Evolutionary conservation across 345 rosid genomes (phyloP).

Genomic region (Limnanthes douglasii): DNA sequence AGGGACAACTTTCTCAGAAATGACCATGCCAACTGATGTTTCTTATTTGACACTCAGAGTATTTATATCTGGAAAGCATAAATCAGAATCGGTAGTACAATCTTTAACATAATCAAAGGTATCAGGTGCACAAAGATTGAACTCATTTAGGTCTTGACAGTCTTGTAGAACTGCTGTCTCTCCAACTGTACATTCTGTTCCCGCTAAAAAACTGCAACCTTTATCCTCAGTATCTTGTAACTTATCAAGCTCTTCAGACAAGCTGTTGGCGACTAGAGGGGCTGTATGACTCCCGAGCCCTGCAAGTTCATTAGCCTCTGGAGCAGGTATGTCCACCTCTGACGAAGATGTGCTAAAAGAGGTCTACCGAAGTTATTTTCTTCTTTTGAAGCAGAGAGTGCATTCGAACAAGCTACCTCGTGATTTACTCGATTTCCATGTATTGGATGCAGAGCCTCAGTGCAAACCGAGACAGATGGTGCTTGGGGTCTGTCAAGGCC

Average conservation of each 20-base stretch:
- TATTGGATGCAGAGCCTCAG: too few relatives aligned
- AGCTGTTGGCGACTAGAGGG: slow-evolving; percentile 5
- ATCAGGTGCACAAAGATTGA: slow-evolving; percentile 44
- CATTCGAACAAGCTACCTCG: too few relatives aligned
- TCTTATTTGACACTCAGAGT: slow-evolving; percentile 12
- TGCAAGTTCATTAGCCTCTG: slow-evolving; percentile 18
- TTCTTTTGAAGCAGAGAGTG: slow-evolving; percentile 11
- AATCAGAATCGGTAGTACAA: slow-evolving; percentile 20
- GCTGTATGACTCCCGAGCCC: slow-evolving; percentile 9
- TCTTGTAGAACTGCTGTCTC: slow-evolving; percentile 16
- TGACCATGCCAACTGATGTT: slow-evolving; percentile 11
- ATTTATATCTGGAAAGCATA: slow-evolving; percentile 1
- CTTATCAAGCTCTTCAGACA: slow-evolving; percentile 32
- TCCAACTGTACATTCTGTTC: slow-evolving; percentile 14
- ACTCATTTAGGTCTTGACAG: slow-evolving; percentile 10
- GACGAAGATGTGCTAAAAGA: too few relatives aligned
- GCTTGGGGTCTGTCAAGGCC: slow-evolving; percentile 19
- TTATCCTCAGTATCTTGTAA: slow-evolving; percentile 17
- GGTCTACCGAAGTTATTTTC: slow-evolving; percentile 11
- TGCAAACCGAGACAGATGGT: slow-evolving; percentile 9
- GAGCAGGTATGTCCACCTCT: neutral
- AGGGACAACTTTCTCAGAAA: slow-evolving; percentile 19
- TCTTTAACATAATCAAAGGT: slow-evolving; percentile 38
- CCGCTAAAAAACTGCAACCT: slow-evolving; percentile 5
- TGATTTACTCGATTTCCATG: too few relatives aligned